These are phyloP conservation scores for Xylaria flabelliformis DNA, from an alignment of 495 filamentous ascomycete genomes.

Conservation along the genomic window DNA sequence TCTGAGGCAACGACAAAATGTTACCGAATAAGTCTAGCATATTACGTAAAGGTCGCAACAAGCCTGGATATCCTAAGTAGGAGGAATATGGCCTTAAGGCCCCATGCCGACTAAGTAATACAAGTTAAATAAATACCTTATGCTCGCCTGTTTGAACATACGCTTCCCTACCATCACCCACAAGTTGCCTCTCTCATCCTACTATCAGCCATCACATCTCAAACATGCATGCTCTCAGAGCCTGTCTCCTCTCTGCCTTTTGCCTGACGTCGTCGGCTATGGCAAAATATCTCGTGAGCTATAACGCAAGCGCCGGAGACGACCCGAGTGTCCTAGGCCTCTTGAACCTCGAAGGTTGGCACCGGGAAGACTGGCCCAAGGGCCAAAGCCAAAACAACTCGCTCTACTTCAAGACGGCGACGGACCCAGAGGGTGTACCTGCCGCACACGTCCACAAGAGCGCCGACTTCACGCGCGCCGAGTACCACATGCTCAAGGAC, in stretches of 20 bases:
- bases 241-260: conserved; percentile 4
- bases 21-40: too few species aligned
- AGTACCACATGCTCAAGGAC: conserved; percentile 24
- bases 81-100: background rate
- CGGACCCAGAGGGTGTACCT: conserved; percentile 22
- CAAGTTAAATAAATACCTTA: background rate
- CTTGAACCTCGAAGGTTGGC: conserved; percentile 19
- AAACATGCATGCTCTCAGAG: conserved; percentile 7
- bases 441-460: conserved; percentile 26
- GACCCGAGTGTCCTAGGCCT: conserved; percentile 12
- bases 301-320: conserved; percentile 21
- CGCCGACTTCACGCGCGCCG: conserved; percentile 25
- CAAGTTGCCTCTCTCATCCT: background rate
- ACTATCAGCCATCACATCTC: background rate
- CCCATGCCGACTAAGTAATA: background rate
- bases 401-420: conserved; percentile 20
- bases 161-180: background rate
- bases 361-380: conserved; percentile 18
- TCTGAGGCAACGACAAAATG: too few species aligned
- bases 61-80: background rate
- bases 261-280: conserved; percentile 17
- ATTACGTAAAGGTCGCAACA: background rate
- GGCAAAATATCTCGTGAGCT: conserved; percentile 22
- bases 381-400: conserved; percentile 23
- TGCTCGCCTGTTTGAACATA: background rate